Conservation (phyloP, 768 basidiomycete species). For the Termitomyces sp. region DNA sequence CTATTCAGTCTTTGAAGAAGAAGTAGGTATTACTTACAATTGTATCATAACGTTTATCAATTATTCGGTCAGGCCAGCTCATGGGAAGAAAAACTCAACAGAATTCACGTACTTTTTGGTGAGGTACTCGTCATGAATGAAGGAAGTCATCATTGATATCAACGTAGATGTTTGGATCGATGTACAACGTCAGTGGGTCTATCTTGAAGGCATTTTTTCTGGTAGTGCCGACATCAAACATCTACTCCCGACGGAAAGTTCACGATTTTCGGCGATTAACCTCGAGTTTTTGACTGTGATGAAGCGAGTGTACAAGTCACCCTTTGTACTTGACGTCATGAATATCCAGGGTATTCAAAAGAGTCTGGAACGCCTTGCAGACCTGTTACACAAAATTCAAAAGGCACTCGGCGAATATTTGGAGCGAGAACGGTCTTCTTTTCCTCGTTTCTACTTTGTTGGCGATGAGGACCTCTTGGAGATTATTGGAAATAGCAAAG, state of each 20-base stretch:
- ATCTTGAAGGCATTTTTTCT: conserved; percentile 99
- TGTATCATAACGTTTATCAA: conserved; percentile 6
- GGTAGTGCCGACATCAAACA: conserved; percentile 99
- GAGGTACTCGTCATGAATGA: conserved; percentile 13
- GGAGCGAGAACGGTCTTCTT: conserved; percentile 93
- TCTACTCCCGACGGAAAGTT: conserved; percentile 92
- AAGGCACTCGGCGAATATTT: conserved; percentile 99
- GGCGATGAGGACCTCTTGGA: conserved; percentile 98
- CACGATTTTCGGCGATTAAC: conserved; percentile 99
- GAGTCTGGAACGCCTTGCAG: conserved; percentile 92
- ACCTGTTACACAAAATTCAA: conserved; percentile 96
- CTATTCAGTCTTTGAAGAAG: conserved; percentile 78
- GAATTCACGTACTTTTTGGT: conserved; percentile 96
- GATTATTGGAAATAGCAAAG: conserved; percentile 99
- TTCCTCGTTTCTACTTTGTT: conserved; percentile 99
- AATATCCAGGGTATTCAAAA: conserved; percentile 97
- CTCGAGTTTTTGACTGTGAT: conserved; percentile 96
- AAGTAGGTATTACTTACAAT: conserved; percentile 35
- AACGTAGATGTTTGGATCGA: conserved; percentile 94
- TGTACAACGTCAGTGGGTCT: conserved; percentile 99
- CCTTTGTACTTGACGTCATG: conserved; percentile 94
- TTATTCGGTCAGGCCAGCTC: conserved; percentile 55
- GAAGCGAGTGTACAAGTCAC: conserved; percentile 99
- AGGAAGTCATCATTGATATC: conserved; percentile 5
- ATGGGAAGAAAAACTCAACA: conserved; percentile 96